phyloP scores from a whole-genome alignment of 2,329 filamentous ascomycete species.

The Thielaviopsis musarum region DNA sequence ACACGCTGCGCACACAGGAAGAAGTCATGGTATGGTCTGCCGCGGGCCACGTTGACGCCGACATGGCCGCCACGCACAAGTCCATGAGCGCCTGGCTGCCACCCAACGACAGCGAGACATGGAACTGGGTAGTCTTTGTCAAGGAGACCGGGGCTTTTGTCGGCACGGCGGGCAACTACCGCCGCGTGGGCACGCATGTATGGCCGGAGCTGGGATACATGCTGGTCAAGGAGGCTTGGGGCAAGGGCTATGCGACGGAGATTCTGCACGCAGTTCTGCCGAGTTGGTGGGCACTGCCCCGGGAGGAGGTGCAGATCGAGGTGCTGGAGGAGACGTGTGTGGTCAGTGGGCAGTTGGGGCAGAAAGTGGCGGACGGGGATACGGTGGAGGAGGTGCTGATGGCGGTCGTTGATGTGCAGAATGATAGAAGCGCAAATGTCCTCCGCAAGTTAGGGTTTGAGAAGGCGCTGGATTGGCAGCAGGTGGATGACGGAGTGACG shows the following conservation, averaged over 20 bases:
- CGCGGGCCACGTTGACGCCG: slow-evolving; percentile 25
- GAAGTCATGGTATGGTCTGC: slow-evolving; percentile 47
- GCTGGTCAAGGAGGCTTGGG: slow-evolving; percentile 35
- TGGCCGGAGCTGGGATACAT: slow-evolving; percentile 46
- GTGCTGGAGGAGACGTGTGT: slow-evolving; percentile 25
- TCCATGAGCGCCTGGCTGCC: slow-evolving; percentile 27
- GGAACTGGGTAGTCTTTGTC: slow-evolving; percentile 38
- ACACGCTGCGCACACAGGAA: slow-evolving; percentile 36
- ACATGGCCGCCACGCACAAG: slow-evolving; percentile 26
- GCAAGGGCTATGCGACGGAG: slow-evolving; percentile 39
- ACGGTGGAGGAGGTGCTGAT: slow-evolving; percentile 25
- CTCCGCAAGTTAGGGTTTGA: slow-evolving; percentile 39
- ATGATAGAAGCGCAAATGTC: slow-evolving; percentile 37
- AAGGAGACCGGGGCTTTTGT: slow-evolving; percentile 32
- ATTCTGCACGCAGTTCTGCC: slow-evolving; percentile 30
- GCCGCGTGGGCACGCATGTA: slow-evolving; percentile 22
- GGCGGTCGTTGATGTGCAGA: slow-evolving; percentile 31
- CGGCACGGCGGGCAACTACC: slow-evolving; percentile 30
- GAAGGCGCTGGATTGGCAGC: slow-evolving; percentile 24
- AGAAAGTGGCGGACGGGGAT: slow-evolving; percentile 12
- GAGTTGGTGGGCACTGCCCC: slow-evolving; percentile 32
- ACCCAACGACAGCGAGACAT: slow-evolving; percentile 32
- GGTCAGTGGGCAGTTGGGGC: slow-evolving; percentile 1
- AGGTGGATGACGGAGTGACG: slow-evolving; percentile 14
- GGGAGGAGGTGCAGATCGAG: slow-evolving; percentile 26